Conservation (phyloP, 495 filamentous ascomycete species). For the Sordaria brevicollis region DNA sequence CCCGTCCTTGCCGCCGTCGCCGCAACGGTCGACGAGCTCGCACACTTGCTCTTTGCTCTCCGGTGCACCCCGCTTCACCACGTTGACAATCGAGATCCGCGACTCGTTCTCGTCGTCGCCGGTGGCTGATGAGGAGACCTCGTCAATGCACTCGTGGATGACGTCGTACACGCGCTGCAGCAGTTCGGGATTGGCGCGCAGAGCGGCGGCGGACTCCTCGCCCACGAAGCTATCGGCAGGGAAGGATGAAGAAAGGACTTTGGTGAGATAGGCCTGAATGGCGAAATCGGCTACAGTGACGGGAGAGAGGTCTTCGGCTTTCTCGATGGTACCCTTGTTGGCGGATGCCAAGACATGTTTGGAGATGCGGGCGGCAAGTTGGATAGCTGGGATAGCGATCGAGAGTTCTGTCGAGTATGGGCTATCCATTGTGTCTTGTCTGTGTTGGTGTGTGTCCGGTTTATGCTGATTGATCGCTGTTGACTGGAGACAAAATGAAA, state of each 20-base stretch:
- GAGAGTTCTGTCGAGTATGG: constrained; percentile 22
- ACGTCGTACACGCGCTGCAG: constrained; percentile 44
- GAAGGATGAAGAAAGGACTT: constrained; percentile 42
- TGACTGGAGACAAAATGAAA: not conserved
- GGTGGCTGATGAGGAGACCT: constrained; percentile 19
- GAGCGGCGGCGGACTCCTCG: constrained; percentile 49
- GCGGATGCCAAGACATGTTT: constrained; percentile 18
- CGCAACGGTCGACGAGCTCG: constrained; percentile 51
- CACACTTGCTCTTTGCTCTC: constrained; percentile 45
- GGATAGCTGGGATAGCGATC: constrained; percentile 18
- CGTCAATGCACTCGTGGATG: constrained; percentile 14
- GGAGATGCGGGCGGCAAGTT: constrained; percentile 30
- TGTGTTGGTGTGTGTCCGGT: not conserved
- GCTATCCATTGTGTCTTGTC: constrained; percentile 18
- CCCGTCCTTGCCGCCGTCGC: constrained; percentile 23
- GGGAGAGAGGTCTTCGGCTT: constrained; percentile 45
- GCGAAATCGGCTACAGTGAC: constrained; percentile 63
- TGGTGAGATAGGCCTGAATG: constrained; percentile 52
- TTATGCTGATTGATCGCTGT: not conserved
- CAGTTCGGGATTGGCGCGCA: constrained; percentile 38
- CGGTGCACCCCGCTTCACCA: constrained; percentile 24
- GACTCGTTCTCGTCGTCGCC: constrained; percentile 18
- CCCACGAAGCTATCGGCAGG: constrained; percentile 49
- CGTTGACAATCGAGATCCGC: not conserved
- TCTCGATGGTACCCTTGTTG: constrained; percentile 22